Conservation (phyloP, 192 early-diverging fungal genomes). For the Linnemannia exigua region DNA sequence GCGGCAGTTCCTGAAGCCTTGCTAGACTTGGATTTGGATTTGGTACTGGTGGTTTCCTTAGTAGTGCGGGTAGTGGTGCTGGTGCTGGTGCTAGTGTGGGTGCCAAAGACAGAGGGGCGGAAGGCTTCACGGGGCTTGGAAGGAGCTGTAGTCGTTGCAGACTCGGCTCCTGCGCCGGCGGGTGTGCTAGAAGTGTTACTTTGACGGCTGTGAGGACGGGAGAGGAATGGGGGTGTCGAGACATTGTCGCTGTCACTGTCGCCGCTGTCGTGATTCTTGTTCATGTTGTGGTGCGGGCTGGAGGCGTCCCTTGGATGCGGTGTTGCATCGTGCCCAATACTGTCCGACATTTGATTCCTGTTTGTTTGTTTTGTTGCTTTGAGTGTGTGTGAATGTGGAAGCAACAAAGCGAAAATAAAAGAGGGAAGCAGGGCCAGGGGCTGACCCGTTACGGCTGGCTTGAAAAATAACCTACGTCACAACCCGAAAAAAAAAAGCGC, state of each 20-base stretch:
- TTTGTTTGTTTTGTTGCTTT: too few species aligned
- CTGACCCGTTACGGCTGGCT: background rate
- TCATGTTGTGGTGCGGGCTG: background rate
- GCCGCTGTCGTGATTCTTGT: background rate
- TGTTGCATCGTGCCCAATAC: slow-evolving; percentile 39
- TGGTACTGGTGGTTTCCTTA: background rate
- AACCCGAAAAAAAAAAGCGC: background rate
- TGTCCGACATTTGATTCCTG: slow-evolving; percentile 26
- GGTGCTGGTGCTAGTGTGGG: background rate
- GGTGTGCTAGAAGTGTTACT: background rate
- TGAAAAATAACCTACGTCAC: background rate
- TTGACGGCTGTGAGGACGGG: slow-evolving; percentile 33
- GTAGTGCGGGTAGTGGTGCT: too few species aligned
- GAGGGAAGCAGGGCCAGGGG: too few species aligned
- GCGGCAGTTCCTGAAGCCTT: background rate
- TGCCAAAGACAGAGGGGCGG: slow-evolving; percentile 6
- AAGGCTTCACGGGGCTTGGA: background rate
- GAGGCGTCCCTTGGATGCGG: slow-evolving; percentile 36
- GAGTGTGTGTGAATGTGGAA: background rate
- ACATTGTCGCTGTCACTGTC: slow-evolving; percentile 3
- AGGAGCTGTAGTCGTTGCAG: background rate
- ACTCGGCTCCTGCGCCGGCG: background rate
- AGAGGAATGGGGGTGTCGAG: background rate
- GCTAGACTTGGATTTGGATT: background rate
- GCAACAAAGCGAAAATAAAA: background rate